Conservation (phyloP, 805 yeast genomes). For the Allodekkera sacchari region DNA sequence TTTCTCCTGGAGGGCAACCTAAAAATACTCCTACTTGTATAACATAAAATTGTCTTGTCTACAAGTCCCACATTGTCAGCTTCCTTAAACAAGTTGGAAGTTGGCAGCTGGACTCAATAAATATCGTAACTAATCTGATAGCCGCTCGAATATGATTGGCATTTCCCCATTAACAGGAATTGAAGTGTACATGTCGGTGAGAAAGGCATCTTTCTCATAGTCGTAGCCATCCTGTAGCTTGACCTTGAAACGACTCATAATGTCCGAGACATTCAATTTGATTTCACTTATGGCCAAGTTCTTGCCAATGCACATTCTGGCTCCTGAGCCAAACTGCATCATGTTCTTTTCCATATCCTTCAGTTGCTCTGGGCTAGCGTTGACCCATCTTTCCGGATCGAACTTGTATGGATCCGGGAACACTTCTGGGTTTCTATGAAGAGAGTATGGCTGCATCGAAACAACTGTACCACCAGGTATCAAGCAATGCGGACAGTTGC, state of each 20-base stretch:
- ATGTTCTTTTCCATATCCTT: slow-evolving; percentile 41
- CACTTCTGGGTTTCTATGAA: slow-evolving; percentile 43
- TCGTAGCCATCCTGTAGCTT: slow-evolving; percentile 17
- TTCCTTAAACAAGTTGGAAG: no score
- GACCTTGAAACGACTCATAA: slow-evolving; percentile 39
- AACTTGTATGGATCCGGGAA: slow-evolving; percentile 41
- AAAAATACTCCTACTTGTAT: no score
- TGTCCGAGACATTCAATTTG: slow-evolving; percentile 44
- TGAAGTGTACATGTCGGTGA: slow-evolving; percentile 26
- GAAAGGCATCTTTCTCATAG: slow-evolving; percentile 14
- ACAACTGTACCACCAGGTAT: slow-evolving; percentile 49
- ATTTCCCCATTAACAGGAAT: slow-evolving; percentile 18
- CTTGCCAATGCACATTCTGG: slow-evolving; percentile 70
- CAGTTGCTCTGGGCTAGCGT: slow-evolving; percentile 28
- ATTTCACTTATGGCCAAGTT: slow-evolving; percentile 59
- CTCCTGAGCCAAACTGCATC: slow-evolving; percentile 68
- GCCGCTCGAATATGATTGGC: slow-evolving; percentile 12
- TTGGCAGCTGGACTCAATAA: no score
- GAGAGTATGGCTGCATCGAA: slow-evolving; percentile 58
- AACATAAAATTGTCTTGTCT: no score
- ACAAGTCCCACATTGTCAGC: no score
- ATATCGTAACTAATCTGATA: not conserved
- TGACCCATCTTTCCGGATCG: slow-evolving; percentile 56
- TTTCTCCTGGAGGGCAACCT: no score
- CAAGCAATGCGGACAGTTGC: slow-evolving; percentile 15